Evolutionary conservation across 768 basidiomycete species (phyloP), one percentile per base, ranked within the genome.

Genomic region (Lentinula boryana): DNA sequence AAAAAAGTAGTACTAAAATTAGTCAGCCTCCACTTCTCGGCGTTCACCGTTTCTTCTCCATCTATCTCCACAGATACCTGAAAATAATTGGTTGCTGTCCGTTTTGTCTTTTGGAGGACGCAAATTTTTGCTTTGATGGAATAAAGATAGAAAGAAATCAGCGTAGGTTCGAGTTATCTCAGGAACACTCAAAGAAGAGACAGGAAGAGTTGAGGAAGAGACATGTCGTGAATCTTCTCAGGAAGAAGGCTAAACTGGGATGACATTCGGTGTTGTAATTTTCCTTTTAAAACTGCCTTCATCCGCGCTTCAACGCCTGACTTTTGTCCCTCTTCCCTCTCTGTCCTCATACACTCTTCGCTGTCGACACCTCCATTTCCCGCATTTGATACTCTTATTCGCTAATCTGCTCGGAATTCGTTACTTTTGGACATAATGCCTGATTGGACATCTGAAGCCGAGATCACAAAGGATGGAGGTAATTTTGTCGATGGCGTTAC

Each of bases 191-290:
- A 23, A 16, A 27, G 16, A 49, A 21, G 15, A 51, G n/a, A 33
- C 21, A 49, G 46, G 36, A 3, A 38, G 32, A 38, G 36, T 13
- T 38, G 5, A 38, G 6, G 9, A 23, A 31, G 18, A 58, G 41
- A 58, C n/a, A 46, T 48, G 36, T 38, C 41, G 7, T 35, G 23
- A n/a, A 52, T 58, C 46, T 60, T 60, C 58, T 60, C 58, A 60
- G 58, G 58, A 41, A 32, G 58, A 60, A 59, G 27, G 44, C 8
- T 43, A 9, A 21, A 38, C n/a, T 16, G 56, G 43, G 32, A 43
- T 43, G 13, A 13, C 13, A 38, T 35, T 44, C 35, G 58, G 58
- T 51, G 36, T 12, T 59, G 58, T 51, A 49, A 38, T 59, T 32
- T 56, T 5, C 54, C 36, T 56, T 56, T 56, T 43, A 51, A 50